Evolutionary conservation across 2,329 filamentous ascomycete genomes (phyloP), one percentile per base, ranked within the genome.

Genomic region (Atkinsonella hypoxylon): DNA sequence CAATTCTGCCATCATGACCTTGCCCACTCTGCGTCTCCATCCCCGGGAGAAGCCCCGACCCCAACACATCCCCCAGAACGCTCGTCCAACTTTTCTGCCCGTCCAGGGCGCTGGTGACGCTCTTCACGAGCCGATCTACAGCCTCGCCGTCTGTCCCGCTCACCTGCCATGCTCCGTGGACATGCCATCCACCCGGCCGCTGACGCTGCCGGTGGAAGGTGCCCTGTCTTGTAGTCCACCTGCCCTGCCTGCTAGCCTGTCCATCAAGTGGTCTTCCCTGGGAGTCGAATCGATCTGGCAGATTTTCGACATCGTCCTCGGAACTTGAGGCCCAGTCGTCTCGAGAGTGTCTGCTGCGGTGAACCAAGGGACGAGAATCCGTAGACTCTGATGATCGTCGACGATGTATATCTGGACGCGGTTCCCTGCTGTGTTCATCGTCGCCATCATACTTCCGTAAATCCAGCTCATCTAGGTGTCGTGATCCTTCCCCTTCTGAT

Each of bases 231-330:
- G 61, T 62, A 1, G 67, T 67, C 66, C 64, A 65, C 3, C 59
- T 53, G 57, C 48, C 51, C 6, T 50, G 52, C 7, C 48, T 52
- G 2, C 44, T 39, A 8, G 55, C 52, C 5, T 54, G 55, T 8
- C 55, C 56, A 44, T 67, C 63, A 1, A 77, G 56, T 1, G 67
- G 71, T 12, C 61, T 64, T 1, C 75, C 74, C 2, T 69, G 56
- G 0, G 58, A 50, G 53, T 77, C 73, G 47, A 77, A 77, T 0
- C 74, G 68, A 48, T 72, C 70, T 0, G 74, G 74, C 0, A 77
- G 58, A 2, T 64, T 55, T 54, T 77, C 73, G 1, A 76, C 60
- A 0, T 69, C 63, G 3, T 67, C 62, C 17, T 69, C 66, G 1
- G 62, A 63, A 17, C 62, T 62, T 1, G 59, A 52, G 1, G 49